Base-by-base conservation (phyloP, 176 grass and related monocot genomes). In the Eragrostis nindensis region DNA sequence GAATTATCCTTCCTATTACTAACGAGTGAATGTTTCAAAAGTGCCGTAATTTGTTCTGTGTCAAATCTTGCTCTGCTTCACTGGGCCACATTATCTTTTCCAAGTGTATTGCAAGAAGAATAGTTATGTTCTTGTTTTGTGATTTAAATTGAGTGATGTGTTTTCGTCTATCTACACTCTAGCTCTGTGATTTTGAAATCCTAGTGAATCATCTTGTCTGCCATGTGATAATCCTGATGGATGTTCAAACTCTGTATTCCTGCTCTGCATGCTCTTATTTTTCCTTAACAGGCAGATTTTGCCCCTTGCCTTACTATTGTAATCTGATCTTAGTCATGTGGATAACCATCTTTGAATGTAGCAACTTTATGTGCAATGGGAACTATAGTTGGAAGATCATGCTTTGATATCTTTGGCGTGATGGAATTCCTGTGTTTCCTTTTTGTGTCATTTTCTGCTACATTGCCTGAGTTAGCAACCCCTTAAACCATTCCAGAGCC, bases 401-500 rank as follows among this genome's bases (percentile, higher is more conserved):
- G 8, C 52, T 80, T 88, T 52, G 13, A 75, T 66, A 43, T 61
- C 44, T 42, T 50, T 21, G 6, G 48, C 14, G 79, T 84, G 44
- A 55, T 32, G 61, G 29, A 80, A 79, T 32, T 50, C 66, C 22
- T 40, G 11, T 14, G 13, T 60, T 80, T 41, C 4, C 24, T 21
- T 68, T 61, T 24, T 42, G n/a, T 50, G 3, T 1, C 32, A 30
- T 69, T 82, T 26, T 10, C 45, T 62, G 7, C 29, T 68, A 56
- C n/a, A 12, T 71, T 71, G 52, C 9, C 22, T 67, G 78, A 77
- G 62, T 68, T 61, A 73, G 55, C 70, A 60, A 53, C 73, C 53
- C 40, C 44, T 82, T 71, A 26, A 47, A 81, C 46, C 57, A 70
- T 92, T 88, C 41, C 79, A 99, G 96, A 86, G 82, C 81, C 80